Evolutionary conservation across 2,329 filamentous ascomycete genomes (phyloP).

Genomic region (Colletotrichum sp.): DNA sequence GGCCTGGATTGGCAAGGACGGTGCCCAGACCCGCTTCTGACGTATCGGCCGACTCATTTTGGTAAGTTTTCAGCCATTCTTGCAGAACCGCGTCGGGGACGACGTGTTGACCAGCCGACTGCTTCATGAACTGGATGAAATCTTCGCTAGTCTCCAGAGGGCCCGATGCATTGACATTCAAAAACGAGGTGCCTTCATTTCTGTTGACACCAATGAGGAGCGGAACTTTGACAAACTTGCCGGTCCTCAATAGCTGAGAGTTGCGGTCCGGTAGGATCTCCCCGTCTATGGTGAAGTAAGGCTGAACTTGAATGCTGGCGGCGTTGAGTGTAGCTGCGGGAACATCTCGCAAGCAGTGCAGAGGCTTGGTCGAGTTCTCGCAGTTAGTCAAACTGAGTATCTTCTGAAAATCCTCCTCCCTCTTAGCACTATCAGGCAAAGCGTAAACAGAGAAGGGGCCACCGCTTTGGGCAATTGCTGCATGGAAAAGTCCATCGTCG

Average conservation of each 20-base stretch:
- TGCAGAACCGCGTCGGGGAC: neutral
- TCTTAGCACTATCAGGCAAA: neutral
- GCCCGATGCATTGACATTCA: neutral
- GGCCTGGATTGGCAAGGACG: neutral
- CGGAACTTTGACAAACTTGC: neutral
- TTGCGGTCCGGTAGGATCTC: neutral
- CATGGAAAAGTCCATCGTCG: conserved; percentile 50
- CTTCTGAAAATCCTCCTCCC: neutral
- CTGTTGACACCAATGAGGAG: neutral
- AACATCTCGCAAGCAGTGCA: too few species aligned
- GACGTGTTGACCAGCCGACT: neutral
- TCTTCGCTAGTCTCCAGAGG: neutral
- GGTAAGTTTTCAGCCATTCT: neutral
- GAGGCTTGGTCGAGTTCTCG: too few species aligned
- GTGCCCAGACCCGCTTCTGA: neutral
- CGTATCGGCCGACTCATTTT: neutral
- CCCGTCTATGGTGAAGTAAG: neutral
- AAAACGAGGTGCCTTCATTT: neutral
- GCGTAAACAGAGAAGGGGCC: neutral
- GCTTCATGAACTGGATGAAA: neutral
- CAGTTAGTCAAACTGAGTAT: neutral
- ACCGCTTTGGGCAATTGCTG: conserved; percentile 29
- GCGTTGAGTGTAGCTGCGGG: neutral
- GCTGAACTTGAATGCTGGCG: neutral
- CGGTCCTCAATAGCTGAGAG: neutral